Evolutionary conservation across 2,329 filamentous ascomycete genomes (phyloP).

Genomic region (Fusarium staphyleae): DNA sequence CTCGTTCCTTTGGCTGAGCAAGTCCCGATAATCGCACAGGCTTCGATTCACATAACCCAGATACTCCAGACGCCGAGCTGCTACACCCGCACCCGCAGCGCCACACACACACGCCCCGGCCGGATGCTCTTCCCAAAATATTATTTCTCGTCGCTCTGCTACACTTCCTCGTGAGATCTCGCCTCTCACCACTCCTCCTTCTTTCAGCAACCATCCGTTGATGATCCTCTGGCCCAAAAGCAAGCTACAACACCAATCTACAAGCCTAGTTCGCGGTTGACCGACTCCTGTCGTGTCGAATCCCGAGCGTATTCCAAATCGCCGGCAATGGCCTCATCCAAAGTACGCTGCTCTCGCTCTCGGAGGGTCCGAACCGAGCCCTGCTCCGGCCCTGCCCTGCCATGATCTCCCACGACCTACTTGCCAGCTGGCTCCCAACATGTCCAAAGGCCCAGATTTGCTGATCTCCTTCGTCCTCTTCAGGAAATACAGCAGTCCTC

Average conservation of each 20-base stretch:
- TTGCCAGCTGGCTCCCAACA: conserved; percentile 44
- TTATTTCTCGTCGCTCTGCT: conserved; percentile 49
- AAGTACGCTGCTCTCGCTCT: conserved; percentile 54
- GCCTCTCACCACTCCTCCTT: conserved; percentile 37
- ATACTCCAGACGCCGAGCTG: conserved; percentile 35
- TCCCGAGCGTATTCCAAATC: conserved; percentile 46
- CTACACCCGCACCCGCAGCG: conserved; percentile 41
- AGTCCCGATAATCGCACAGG: conserved; percentile 46
- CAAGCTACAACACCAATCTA: conserved; percentile 33
- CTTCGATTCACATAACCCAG: conserved; percentile 41
- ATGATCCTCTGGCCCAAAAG: conserved; percentile 24
- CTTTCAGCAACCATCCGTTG: conserved; percentile 23
- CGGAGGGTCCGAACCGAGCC: conserved; percentile 34
- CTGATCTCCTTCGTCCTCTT: conserved; percentile 44
- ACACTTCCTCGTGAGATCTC: conserved; percentile 38
- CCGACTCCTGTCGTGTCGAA: conserved; percentile 45
- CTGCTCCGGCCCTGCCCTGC: conserved; percentile 30
- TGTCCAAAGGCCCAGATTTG: conserved; percentile 44
- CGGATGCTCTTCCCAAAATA: conserved; percentile 49
- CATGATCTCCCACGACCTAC: conserved; percentile 36
- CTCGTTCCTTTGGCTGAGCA: conserved; percentile 35
- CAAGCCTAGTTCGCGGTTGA: conserved; percentile 42
- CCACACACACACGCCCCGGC: conserved; percentile 42
- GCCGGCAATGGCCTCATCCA: conserved; percentile 67
- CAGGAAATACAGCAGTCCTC: conserved; percentile 71